phyloP scores from a whole-genome alignment of 2,329 filamentous ascomycete species.

The Colletotrichum liriopes region DNA sequence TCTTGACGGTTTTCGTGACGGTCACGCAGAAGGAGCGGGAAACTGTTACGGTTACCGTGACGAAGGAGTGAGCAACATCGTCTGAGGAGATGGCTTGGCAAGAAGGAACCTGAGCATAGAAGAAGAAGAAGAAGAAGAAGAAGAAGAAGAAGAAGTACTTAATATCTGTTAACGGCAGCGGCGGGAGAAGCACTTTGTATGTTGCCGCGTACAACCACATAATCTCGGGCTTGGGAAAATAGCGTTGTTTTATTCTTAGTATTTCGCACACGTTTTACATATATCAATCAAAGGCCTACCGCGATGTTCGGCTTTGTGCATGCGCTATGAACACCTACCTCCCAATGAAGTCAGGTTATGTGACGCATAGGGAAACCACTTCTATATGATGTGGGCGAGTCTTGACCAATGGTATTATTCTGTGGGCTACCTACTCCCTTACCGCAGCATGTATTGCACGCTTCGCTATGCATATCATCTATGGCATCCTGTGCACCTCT shows the following conservation, averaged over 20 bases:
- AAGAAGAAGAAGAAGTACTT: not conserved
- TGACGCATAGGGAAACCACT: not conserved
- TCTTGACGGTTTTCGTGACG: constrained; percentile 54
- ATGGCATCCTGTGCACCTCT: no score
- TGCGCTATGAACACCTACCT: no score
- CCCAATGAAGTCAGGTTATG: not conserved
- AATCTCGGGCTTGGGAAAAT: constrained; percentile 11
- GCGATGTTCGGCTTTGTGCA: no score
- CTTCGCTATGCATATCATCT: not conserved
- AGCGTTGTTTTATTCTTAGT: constrained; percentile 7
- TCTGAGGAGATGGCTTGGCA: not conserved
- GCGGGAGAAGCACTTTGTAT: no score
- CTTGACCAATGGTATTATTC: not conserved
- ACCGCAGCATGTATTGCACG: not conserved
- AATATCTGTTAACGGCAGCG: not conserved
- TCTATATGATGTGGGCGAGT: no score
- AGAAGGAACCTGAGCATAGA: not conserved
- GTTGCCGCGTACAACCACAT: not conserved
- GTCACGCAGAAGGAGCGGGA: constrained; percentile 51
- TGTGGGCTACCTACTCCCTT: not conserved
- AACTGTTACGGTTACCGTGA: constrained; percentile 45
- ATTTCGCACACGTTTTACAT: not conserved
- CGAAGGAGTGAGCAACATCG: not conserved
- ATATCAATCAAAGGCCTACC: not conserved
- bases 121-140: not conserved